These are phyloP conservation scores for Dactylonectria estremocensis DNA, from an alignment of 2,329 filamentous ascomycete species.

Conservation along the genomic window DNA sequence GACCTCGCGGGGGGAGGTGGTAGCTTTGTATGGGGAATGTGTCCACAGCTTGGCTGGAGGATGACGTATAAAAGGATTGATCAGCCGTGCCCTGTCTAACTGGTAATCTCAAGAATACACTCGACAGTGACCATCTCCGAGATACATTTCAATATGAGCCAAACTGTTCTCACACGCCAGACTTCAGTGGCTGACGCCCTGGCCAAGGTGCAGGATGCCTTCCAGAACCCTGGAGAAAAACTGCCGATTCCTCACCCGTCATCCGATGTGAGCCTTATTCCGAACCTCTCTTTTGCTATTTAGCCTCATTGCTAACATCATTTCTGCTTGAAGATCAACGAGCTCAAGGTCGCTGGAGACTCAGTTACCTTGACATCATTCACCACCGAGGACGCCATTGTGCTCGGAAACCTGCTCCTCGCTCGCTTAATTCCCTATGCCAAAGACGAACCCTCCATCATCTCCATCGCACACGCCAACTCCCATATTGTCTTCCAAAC, in stretches of 20 bases:
- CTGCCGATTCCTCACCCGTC: background rate
- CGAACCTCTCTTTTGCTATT: background rate
- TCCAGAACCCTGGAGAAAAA: background rate
- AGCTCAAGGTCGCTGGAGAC: background rate
- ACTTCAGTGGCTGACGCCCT: background rate
- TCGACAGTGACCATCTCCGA: background rate
- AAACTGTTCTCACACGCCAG: background rate
- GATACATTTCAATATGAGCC: background rate
- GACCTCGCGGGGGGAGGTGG: background rate
- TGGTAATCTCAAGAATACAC: background rate
- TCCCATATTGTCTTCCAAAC: background rate
- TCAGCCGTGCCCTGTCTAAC: background rate
- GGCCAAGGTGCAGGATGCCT: background rate
- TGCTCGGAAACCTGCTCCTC: background rate
- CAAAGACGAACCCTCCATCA: background rate
- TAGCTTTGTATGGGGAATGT: background rate
- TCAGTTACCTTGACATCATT: constrained; percentile 7
- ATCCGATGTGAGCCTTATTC: background rate
- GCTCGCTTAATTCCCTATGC: background rate
- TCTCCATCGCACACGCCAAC: background rate
- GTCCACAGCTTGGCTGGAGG: background rate
- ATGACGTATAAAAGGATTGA: background rate
- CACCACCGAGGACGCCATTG: constrained; percentile 5
- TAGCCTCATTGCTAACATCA: background rate
- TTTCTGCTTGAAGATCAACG: background rate